Percentiles rank a stretch among this genome's conserved stretches.
These are phyloP conservation scores for Tetrahymena thermophila DNA, from an alignment of 73 alveolate species.

Conservation along the genomic window DNA sequence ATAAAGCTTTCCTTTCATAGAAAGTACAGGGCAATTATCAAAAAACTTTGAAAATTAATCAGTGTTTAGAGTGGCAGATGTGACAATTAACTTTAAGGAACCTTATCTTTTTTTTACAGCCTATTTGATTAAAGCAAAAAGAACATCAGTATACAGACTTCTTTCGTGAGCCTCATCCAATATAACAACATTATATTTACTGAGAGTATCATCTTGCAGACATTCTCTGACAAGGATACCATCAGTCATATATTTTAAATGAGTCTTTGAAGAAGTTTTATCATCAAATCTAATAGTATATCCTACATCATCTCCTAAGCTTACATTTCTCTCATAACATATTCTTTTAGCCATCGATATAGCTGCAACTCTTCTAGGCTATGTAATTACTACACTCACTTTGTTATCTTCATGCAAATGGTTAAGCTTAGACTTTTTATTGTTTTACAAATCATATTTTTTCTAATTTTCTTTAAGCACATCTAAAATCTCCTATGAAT, in stretches of 20 bases:
- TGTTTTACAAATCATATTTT: constrained; percentile 70
- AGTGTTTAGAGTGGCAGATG: constrained; percentile 83
- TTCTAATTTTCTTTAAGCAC: constrained; percentile 53
- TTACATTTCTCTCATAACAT: constrained; percentile 79
- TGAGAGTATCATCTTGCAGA: constrained; percentile 67
- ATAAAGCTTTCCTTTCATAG: constrained; percentile 64
- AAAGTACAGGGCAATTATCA: constrained; percentile 56
- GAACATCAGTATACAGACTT: constrained; percentile 86
- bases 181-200: constrained; percentile 70
- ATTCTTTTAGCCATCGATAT: constrained; percentile 91
- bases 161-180: constrained; percentile 97
- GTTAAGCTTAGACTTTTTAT: constrained; percentile 62
- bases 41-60: constrained; percentile 63
- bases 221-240: constrained; percentile 96
- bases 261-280: constrained; percentile 48
- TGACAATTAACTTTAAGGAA: constrained; percentile 62
- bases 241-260: constrained; percentile 88
- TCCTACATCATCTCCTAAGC: constrained; percentile 86
- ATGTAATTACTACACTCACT: constrained; percentile 74
- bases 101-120: constrained; percentile 74
- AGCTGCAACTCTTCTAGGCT: constrained; percentile 98
- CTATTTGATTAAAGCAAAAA: constrained; percentile 81
- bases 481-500: constrained; percentile 9
- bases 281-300: constrained; percentile 87
- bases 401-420: constrained; percentile 40